These are phyloP conservation scores for Schwanniomyces sp. DNA, from an alignment of 805 yeast species.

Conservation along the genomic window DNA sequence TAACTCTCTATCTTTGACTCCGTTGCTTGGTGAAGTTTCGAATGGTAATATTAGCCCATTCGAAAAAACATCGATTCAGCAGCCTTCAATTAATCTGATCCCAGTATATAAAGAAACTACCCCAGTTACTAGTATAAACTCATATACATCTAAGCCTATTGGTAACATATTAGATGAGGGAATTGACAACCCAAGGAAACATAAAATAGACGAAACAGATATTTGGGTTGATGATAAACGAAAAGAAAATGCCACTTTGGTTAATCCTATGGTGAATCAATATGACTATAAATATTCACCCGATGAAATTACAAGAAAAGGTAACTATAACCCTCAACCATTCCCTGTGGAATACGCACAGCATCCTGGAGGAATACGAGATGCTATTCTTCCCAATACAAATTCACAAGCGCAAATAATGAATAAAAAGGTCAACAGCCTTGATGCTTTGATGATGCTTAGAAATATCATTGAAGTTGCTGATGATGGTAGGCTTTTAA, in stretches of 20 bases:
- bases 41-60: not conserved
- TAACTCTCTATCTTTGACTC: not conserved
- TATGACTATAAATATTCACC: not conserved
- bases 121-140: not conserved
- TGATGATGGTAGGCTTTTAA: constrained; percentile 15
- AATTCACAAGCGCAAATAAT: not conserved
- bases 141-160: not conserved
- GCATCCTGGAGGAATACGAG: not conserved
- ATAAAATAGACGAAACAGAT: not conserved
- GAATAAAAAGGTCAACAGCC: constrained; percentile 5
- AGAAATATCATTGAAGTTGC: constrained; percentile 18
- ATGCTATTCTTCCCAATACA: not conserved
- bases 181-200: not conserved
- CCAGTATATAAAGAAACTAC: not conserved
- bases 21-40: not conserved
- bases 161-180: too few species aligned
- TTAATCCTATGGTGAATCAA: not conserved
- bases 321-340: not conserved
- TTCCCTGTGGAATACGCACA: constrained; percentile 49
- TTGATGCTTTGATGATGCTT: constrained; percentile 13
- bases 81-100: not conserved
- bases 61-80: not conserved
- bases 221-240: not conserved
- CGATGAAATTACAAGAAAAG: not conserved
- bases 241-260: not conserved